These are phyloP conservation scores for Euphrasia confusa DNA, from an alignment of 257 asterid species.

Conservation along the genomic window DNA sequence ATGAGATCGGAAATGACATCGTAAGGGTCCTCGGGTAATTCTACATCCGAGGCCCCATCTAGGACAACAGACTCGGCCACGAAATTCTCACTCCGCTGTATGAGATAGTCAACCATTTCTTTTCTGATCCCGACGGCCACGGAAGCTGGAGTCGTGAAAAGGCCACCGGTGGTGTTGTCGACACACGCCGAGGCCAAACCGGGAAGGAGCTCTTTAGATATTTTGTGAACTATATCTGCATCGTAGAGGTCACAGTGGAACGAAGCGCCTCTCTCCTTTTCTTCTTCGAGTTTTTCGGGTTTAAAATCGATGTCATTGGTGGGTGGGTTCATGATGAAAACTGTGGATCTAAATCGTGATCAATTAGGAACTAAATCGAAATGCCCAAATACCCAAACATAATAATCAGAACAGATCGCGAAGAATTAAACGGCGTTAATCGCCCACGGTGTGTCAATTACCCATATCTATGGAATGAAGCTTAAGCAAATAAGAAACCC, in stretches of 20 bases:
- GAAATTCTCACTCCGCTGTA: slow-evolving; percentile 6
- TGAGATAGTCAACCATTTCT: slow-evolving; percentile 15
- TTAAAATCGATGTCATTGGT: background rate
- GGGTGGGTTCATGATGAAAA: slow-evolving; percentile 3
- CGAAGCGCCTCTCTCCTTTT: background rate
- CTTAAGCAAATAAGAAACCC: too few species aligned
- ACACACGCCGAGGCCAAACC: slow-evolving; percentile 9
- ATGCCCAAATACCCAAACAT: too few species aligned
- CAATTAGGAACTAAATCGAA: too few species aligned
- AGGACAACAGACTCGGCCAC: slow-evolving; percentile 9
- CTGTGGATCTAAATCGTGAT: too few species aligned
- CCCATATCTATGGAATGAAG: too few species aligned
- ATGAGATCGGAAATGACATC: background rate
- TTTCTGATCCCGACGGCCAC: slow-evolving; percentile 6
- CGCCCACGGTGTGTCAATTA: too few species aligned
- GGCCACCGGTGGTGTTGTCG: slow-evolving; percentile 15
- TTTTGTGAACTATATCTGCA: background rate
- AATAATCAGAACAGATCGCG: too few species aligned
- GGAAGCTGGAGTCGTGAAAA: slow-evolving; percentile 2
- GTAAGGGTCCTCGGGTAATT: background rate
- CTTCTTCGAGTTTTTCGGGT: background rate
- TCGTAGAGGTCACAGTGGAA: background rate
- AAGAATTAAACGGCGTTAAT: too few species aligned
- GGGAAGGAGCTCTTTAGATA: background rate
- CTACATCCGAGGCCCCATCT: background rate